Evolutionary conservation across 2,329 filamentous ascomycete genomes (phyloP), one percentile per base, ranked within the genome.

Genomic region (Colletotrichum limetticola): DNA sequence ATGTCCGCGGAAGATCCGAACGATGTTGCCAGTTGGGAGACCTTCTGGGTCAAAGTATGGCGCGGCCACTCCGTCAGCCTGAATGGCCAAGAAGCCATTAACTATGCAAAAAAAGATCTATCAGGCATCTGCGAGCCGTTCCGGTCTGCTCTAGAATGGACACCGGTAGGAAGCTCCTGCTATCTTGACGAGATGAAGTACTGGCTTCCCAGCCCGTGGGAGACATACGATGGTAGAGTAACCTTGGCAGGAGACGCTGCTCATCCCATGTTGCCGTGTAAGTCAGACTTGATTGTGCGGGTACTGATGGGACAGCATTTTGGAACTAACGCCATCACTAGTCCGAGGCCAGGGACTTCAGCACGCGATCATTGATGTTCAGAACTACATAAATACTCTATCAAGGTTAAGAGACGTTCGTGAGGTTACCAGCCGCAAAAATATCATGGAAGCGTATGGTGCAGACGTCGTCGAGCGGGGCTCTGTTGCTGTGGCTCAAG

Each of bases 311-410:
- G 7, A 22, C n/a, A 8, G 8, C 8, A 7, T 11, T 49, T 4
- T n/a, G 8, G 7, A 22, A 11, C 42, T 49, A 22, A 49, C 58
- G 61, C 56, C 72, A 28, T 26, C 35, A 37, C 2, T n/a, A 82
- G 81, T 82, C 74, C 82, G 85, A n/a, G 85, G 84, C 0, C 85
- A 87, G 75, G 84, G 84, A 8, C 80, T 85, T 46, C 85, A 87
- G 70, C 82, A 86, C 73, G 81, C 80, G 35, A 82, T 86, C 55
- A 77, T 77, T 1, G 85, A 86, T 66, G 83, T 80, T 12, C 75
- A 78, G 42, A 81, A 83, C 66, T 83, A 84, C 59, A 76, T 86
- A 1, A 71, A 79, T n/a, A 78, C 78, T 4, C 72, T 84, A 9
- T n/a, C 76, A 6, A 67, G 74, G 53, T 67, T 81, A 4, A 64